phyloP scores from a whole-genome alignment of 179 eudicot genomes.

The Beta macrorhiza region DNA sequence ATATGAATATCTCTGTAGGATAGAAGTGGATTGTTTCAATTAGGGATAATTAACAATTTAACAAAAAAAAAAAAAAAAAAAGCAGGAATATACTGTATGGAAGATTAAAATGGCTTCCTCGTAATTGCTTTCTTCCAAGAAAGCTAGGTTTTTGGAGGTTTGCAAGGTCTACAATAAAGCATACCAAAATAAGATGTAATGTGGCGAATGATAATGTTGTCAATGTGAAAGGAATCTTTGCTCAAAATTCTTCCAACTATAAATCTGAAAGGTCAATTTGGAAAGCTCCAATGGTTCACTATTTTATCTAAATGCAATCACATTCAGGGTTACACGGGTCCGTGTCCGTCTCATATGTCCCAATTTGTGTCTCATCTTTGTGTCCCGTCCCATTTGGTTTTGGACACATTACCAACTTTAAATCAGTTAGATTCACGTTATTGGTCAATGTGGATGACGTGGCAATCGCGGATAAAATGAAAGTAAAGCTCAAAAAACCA shows the following conservation, averaged over 20 bases:
- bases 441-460: not conserved
- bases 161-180: constrained; percentile 3
- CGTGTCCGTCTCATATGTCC: no score
- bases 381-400: not conserved
- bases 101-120: constrained; percentile 31
- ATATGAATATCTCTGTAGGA: no score
- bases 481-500: not conserved
- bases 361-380: not conserved
- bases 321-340: not conserved
- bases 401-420: not conserved
- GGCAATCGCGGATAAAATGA: not conserved
- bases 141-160: constrained; percentile 17
- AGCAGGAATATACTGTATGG: not conserved
- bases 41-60: not conserved
- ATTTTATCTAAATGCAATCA: not conserved
- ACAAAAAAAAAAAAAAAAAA: no score
- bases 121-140: not conserved
- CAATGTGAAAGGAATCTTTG: constrained; percentile 37
- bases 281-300: not conserved
- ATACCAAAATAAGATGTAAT: constrained; percentile 5
- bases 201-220: constrained; percentile 30
- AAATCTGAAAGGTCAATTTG: not conserved
- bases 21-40: no score
- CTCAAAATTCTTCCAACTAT: constrained; percentile 2
- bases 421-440: not conserved